phyloP scores from a whole-genome alignment of 2,329 filamentous ascomycete species.

The Fusarium sp. region DNA sequence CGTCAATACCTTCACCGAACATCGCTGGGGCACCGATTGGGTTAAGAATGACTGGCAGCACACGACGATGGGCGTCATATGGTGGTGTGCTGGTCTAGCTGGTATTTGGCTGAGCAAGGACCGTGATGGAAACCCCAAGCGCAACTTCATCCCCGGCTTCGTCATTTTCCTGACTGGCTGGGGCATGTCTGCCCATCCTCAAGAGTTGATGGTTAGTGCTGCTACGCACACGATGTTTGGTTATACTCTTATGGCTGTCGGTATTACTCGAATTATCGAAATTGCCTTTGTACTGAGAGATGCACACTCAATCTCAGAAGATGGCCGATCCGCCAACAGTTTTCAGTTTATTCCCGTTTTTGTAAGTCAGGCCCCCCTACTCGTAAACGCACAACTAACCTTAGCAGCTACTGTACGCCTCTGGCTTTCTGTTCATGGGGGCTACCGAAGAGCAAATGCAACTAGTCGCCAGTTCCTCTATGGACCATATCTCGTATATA shows the following conservation, averaged over 20 bases:
- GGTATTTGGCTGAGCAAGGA: conserved; percentile 93
- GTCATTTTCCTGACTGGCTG: conserved; percentile 94
- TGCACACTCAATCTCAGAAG: conserved; percentile 71
- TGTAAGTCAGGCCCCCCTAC: conserved; percentile 58
- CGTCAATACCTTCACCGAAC: conserved; percentile 98
- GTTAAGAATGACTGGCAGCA: conserved; percentile 96
- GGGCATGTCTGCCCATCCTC: conserved; percentile 94
- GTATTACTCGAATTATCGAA: conserved; percentile 87
- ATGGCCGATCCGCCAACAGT: conserved; percentile 76
- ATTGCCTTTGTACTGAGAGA: conserved; percentile 89
- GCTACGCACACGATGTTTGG: conserved; percentile 92
- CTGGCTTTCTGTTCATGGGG: conserved; percentile 97
- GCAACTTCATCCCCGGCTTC: conserved; percentile 92
- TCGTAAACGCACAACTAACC: conserved; percentile 23
- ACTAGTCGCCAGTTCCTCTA: conserved; percentile 77
- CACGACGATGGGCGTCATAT: conserved; percentile 99
- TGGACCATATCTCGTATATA: conserved; percentile 93
- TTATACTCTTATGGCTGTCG: conserved; percentile 94
- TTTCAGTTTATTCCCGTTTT: conserved; percentile 69
- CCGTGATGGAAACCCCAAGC: conserved; percentile 85
- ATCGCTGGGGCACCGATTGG: conserved; percentile 92
- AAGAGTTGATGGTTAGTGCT: conserved; percentile 84
- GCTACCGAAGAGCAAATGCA: conserved; percentile 97
- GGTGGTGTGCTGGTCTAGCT: conserved; percentile 94
- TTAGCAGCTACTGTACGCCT: conserved; percentile 83